phyloP scores from a whole-genome alignment of 179 eudicot genomes.

The Spergularia azorica region DNA sequence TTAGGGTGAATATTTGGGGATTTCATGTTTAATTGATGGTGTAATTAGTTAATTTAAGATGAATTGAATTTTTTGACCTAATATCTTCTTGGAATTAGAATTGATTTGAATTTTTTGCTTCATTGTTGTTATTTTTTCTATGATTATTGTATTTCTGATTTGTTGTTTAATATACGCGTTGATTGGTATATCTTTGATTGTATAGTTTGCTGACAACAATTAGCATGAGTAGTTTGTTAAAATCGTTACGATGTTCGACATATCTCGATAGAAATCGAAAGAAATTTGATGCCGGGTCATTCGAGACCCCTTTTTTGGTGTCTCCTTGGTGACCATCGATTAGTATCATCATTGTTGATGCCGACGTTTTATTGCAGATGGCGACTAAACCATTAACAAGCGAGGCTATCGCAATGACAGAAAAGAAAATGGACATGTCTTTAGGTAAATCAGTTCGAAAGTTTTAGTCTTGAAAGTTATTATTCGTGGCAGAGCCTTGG shows the following conservation, averaged over 20 bases:
- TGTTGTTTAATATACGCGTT: too few species aligned
- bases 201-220: too few species aligned
- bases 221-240: too few species aligned
- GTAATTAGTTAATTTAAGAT: background rate
- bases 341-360: background rate
- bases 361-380: constrained; percentile 49
- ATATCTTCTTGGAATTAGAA: too few species aligned
- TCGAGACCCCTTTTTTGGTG: background rate
- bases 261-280: too few species aligned
- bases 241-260: too few species aligned
- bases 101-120: too few species aligned
- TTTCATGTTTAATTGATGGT: background rate
- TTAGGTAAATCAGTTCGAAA: constrained; percentile 46
- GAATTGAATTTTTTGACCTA: background rate
- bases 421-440: constrained; percentile 96
- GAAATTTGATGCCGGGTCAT: too few species aligned
- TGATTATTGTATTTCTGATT: too few species aligned
- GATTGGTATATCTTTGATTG: too few species aligned
- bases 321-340: background rate
- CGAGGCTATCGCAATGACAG: constrained; percentile 83
- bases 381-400: constrained; percentile 68
- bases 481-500: background rate
- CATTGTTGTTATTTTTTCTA: too few species aligned
- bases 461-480: background rate
- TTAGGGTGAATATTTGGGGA: background rate